phyloP scores from a whole-genome alignment of 257 asterid species.

The Euphrasia confusa region DNA sequence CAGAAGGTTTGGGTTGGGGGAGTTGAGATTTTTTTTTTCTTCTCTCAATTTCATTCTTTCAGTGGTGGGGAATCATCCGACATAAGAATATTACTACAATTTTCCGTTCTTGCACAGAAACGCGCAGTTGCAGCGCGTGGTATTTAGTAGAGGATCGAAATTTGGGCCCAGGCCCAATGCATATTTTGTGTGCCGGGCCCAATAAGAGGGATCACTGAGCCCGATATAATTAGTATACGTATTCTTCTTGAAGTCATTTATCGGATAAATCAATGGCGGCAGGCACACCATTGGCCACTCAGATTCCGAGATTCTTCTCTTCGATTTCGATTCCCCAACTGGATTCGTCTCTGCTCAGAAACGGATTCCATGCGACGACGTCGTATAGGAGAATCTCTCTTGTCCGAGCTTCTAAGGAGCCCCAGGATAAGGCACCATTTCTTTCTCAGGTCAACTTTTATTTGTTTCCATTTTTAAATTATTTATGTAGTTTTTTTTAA shows the following conservation, averaged over 20 bases:
- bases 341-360: not conserved
- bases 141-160: not conserved
- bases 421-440: conserved; percentile 17
- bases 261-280: conserved; percentile 32
- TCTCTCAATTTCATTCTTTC: not conserved
- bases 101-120: not conserved
- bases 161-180: too few species aligned
- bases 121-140: not conserved
- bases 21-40: not conserved
- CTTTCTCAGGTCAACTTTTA: conserved; percentile 29
- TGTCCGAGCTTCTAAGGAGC: conserved; percentile 27
- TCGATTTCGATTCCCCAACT: conserved; percentile 10
- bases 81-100: not conserved
- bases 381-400: conserved; percentile 25
- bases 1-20: conserved; percentile 1
- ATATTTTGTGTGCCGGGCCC: too few species aligned
- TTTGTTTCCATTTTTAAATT: not conserved
- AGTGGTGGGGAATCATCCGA: conserved; percentile 14
- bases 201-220: too few species aligned
- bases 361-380: conserved; percentile 20
- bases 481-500: not conserved
- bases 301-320: conserved; percentile 15
- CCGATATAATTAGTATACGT: too few species aligned
- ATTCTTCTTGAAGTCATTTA: too few species aligned
- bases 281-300: conserved; percentile 20